A percentile compares a stretch with the other conserved stretches of the same genome.
Conservation (phyloP, 2,329 filamentous ascomycete species). For the Hymenoscyphus occultus region DNA sequence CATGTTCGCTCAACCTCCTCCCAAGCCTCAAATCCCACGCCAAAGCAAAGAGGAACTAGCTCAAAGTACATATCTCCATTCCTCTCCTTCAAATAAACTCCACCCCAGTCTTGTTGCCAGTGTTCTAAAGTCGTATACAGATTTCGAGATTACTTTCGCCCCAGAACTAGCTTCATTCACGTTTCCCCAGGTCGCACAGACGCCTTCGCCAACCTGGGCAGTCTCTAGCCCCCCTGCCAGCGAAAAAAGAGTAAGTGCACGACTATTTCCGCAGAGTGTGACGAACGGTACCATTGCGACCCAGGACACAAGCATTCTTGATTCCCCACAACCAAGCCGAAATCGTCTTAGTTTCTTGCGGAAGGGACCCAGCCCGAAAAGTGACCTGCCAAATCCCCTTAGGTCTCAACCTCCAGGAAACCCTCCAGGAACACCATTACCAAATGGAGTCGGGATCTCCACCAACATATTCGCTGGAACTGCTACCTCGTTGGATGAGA, state of each 20-base stretch:
- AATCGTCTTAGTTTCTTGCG: constrained; percentile 27
- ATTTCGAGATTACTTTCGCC: constrained; percentile 61
- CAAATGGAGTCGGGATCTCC: constrained; percentile 13
- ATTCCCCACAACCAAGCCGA: constrained; percentile 19
- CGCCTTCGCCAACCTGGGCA: constrained; percentile 38
- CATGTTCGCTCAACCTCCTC: constrained; percentile 57
- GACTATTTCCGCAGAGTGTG: constrained; percentile 16
- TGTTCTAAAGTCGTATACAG: constrained; percentile 39
- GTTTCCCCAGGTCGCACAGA: constrained; percentile 47
- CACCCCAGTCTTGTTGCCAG: constrained; percentile 11
- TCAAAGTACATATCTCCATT: constrained; percentile 47
- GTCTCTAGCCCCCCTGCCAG: constrained; percentile 23
- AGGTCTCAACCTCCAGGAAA: constrained; percentile 11
- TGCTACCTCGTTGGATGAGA: not conserved
- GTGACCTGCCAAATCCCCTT: constrained; percentile 12
- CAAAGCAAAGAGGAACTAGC: constrained; percentile 57
- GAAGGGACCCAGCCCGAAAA: constrained; percentile 3
- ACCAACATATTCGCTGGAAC: constrained; percentile 4
- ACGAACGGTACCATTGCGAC: constrained; percentile 30
- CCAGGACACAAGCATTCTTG: constrained; percentile 28
- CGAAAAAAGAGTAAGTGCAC: constrained; percentile 8
- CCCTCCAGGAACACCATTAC: constrained; percentile 8
- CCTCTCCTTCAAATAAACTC: constrained; percentile 10
- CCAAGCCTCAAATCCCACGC: constrained; percentile 55
- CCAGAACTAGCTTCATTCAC: constrained; percentile 63